Evolutionary conservation across 768 basidiomycete species (phyloP).

Genomic region (Phanerodontia chrysosporium): DNA sequence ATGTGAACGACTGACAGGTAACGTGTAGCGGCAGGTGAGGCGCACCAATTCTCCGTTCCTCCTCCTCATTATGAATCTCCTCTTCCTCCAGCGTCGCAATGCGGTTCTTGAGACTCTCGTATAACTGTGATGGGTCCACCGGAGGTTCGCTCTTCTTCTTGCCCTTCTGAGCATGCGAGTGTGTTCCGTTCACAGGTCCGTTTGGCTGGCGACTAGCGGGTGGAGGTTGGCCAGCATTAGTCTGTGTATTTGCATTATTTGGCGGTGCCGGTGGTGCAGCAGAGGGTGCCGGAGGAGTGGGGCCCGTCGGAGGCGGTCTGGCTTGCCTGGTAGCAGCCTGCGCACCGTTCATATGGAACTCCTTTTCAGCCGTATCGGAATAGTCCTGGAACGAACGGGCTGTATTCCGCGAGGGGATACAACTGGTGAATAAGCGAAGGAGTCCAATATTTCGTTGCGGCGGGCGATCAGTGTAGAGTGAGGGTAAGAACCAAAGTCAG

Average conservation of each 20-base stretch:
- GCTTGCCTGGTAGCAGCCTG: constrained; percentile 15
- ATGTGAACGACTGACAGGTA: not conserved
- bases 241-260: constrained; percentile 28
- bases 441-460: constrained; percentile 10
- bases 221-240: constrained; percentile 25
- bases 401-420: constrained; percentile 9
- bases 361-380: constrained; percentile 7
- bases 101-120: constrained; percentile 82
- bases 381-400: not conserved
- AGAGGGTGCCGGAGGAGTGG: constrained; percentile 49
- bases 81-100: constrained; percentile 90
- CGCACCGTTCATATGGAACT: constrained; percentile 9
- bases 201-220: constrained; percentile 23
- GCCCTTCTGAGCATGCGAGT: constrained; percentile 23
- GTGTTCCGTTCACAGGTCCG: constrained; percentile 21
- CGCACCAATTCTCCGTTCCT: constrained; percentile 70
- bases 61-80: constrained; percentile 82
- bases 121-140: constrained; percentile 82
- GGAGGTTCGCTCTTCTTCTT: constrained; percentile 69
- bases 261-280: constrained; percentile 55
- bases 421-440: constrained; percentile 6
- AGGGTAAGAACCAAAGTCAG: not conserved
- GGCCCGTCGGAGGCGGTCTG: constrained; percentile 29
- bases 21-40: not conserved
- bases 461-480: not conserved